phyloP scores from a whole-genome alignment of 2,329 filamentous ascomycete species.

The Aureobasidium uvarum region DNA sequence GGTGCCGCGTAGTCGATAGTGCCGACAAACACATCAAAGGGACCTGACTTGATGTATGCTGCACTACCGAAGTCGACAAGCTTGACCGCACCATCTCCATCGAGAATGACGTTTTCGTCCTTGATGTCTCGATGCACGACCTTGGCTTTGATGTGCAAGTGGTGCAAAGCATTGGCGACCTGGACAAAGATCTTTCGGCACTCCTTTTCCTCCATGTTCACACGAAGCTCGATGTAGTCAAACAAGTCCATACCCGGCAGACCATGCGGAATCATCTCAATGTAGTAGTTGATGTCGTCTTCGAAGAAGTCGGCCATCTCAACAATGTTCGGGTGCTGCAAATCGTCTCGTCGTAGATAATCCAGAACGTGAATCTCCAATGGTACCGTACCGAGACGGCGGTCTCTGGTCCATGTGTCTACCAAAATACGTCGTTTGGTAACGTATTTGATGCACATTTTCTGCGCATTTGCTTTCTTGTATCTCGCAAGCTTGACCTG shows the following conservation, averaged over 20 bases:
- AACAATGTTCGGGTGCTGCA: constrained; percentile 64
- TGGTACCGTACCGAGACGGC: constrained; percentile 87
- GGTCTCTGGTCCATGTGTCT: constrained; percentile 96
- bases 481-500: constrained; percentile 93
- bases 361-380: constrained; percentile 96
- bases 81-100: constrained; percentile 93
- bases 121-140: constrained; percentile 99
- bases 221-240: constrained; percentile 94
- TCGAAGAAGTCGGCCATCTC: constrained; percentile 70
- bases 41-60: constrained; percentile 96
- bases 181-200: constrained; percentile 94
- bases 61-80: constrained; percentile 98
- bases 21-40: constrained; percentile 98
- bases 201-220: constrained; percentile 94
- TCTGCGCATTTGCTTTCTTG: constrained; percentile 68
- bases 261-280: constrained; percentile 95
- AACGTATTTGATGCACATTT: constrained; percentile 95
- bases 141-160: constrained; percentile 83
- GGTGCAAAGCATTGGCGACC: constrained; percentile 83
- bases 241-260: constrained; percentile 98
- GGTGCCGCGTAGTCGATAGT: constrained; percentile 98
- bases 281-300: constrained; percentile 93
- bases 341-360: constrained; percentile 73
- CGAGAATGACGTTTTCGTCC: constrained; percentile 95
- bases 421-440: constrained; percentile 96